Evolutionary conservation across 495 filamentous ascomycete species (phyloP), one percentile per base, ranked within the genome.

Genomic region (Trichocladium antarcticum): DNA sequence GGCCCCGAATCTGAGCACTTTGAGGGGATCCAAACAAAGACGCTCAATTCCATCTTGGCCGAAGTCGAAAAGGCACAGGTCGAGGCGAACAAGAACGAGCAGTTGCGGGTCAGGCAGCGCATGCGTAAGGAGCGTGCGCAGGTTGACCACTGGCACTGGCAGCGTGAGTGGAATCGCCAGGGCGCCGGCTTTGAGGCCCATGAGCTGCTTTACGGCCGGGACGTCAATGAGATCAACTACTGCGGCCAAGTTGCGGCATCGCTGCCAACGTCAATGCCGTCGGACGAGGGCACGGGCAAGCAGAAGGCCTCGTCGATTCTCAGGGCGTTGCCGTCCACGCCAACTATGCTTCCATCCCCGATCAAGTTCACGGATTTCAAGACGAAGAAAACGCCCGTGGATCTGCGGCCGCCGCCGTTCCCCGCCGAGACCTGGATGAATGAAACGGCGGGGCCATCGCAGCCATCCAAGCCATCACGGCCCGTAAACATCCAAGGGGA

Each of bases 11-110:
- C 37, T 4, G n/a, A 11, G 4, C 36, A 16, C 36, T 6, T 5
- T 17, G 8, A 1, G 5, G 17, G 8, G 5, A 32, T 10, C 31
- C 2, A 6, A 10, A 44, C 3, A 1, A 53, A 31, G 43, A 37
- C 32, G 40, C 45, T 55, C 40, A 39, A 57, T 14, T 20, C 19
- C 8, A 53, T 57, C 19, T 27, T 50, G 38, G 37, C 35, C 24
- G 51, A 50, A 16, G 53, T 64, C 15, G 31, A 48, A 5, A 39
- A 45, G 34, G 58, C 56, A 3, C 37, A 39, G 47, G 24, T 20
- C 5, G n/a, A 39, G 17, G 38, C 32, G 0, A 11, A 39, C 3
- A 29, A 47, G 44, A 28, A 22, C 16, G 41, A 48, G 8, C 56
- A 38, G 37, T 14, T 24, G 31, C 35, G 12, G n/a, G 12, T 55